Conservation (phyloP, 495 filamentous ascomycete genomes). For the Penicillium verhagenii region DNA sequence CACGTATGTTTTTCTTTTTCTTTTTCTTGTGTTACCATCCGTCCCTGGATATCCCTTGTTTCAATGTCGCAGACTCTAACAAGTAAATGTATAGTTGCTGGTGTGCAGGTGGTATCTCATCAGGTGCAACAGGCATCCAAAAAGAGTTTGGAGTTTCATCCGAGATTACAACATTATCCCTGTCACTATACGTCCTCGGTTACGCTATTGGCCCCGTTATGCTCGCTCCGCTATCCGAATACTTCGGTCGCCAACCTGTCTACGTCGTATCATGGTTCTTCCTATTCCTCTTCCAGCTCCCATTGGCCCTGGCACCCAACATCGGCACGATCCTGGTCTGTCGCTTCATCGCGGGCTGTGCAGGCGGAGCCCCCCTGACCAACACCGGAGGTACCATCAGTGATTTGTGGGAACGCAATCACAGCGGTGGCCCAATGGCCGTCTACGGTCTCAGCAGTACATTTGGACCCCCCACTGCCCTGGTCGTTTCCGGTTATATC, state of each 20-base stretch:
- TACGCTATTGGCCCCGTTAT: conserved; percentile 55
- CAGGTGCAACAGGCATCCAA: conserved; percentile 35
- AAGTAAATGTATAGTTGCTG: conserved; percentile 25
- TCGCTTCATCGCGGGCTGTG: conserved; percentile 56
- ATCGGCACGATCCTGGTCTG: conserved; percentile 54
- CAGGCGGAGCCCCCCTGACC: conserved; percentile 51
- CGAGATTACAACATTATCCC: conserved; percentile 43
- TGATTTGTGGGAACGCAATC: conserved; percentile 43
- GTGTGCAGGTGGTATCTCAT: conserved; percentile 45
- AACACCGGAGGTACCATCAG: conserved; percentile 44
- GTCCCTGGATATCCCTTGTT: too few relatives aligned
- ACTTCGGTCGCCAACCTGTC: conserved; percentile 60
- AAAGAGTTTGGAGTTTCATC: conserved; percentile 39
- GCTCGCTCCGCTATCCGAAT: conserved; percentile 61
- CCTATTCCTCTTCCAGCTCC: conserved; percentile 60
- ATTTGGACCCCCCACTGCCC: conserved; percentile 40
- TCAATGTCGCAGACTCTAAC: not conserved
- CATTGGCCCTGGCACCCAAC: conserved; percentile 55
- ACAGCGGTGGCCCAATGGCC: conserved; percentile 59
- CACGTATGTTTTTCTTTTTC: conserved; percentile 36
- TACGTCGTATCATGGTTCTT: conserved; percentile 58
- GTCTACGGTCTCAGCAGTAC: conserved; percentile 50
- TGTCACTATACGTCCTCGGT: conserved; percentile 56
- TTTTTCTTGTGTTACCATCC: too few relatives aligned
- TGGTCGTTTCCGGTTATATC: conserved; percentile 44